Evolutionary conservation across 306 rosid species (phyloP), one percentile per base, ranked within the genome.

Genomic region (Pachyrhizus erosus): DNA sequence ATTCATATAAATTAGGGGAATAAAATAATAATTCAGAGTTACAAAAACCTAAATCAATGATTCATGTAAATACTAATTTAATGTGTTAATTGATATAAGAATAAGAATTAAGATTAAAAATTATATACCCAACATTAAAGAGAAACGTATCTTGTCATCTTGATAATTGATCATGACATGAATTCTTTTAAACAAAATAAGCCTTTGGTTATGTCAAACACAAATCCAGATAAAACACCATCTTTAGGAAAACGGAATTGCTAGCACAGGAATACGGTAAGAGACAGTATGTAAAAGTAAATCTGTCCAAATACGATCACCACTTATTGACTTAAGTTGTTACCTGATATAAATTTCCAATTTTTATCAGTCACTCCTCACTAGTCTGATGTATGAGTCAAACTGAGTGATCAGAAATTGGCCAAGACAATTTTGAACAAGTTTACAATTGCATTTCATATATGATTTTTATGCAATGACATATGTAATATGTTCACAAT

Each of bases 381-480:
- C n/a, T 12, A 4, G n/a, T 45, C 51, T 45, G 51, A 45, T 12
- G 5, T 31, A 73, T 68, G 70, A 64, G 13, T 23, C 70, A 51
- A 57, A 61, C 18, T 48, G 18, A 78, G 12, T 14, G 8, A 51
- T 39, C 46, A 51, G 54, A 72, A 65, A 73, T 39, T 24, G 24
- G 14, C 12, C 57, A 58, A 20, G 51, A n/a, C 48, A 65, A 33
- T 7, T 67, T 84, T 57, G 71, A 65, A 65, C 52, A 62, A 58
- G 62, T 12, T 80, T 7, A 49, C 7, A 23, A 46, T 79, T 55
- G 34, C 8, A 72, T 62, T 64, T 78, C 60, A 33, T 62, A 26
- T 51, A 29, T 40, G 12, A 67, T 60, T 58, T 52, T 51, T 46
- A 51, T 27, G 57, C 51, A 29, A 43, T 27, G 3, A 33, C 61